Evolutionary conservation across 352 stramenopile genomes (phyloP).

Genomic region (Phytophthora brassicae): DNA sequence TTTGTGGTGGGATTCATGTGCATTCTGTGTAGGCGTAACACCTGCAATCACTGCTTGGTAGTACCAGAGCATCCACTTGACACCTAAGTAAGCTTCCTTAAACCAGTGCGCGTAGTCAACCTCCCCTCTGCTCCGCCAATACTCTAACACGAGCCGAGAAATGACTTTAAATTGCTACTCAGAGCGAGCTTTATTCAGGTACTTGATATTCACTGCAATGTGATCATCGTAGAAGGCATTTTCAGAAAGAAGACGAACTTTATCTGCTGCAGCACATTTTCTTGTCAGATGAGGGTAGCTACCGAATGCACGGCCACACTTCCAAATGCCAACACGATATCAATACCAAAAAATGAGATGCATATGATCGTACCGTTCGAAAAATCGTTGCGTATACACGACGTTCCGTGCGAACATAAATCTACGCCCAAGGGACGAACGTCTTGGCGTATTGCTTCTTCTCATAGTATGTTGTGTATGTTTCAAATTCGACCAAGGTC

Average conservation of each 20-base stretch:
- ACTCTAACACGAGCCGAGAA: neutral
- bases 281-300: conserved; percentile 14
- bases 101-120: conserved; percentile 7
- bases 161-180: conserved; percentile 1
- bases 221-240: conserved; percentile 1
- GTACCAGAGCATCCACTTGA: neutral
- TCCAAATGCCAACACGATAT: conserved; percentile 14
- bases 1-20: conserved; percentile 7
- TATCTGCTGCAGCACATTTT: conserved; percentile 9
- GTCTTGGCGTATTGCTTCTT: conserved; percentile 23
- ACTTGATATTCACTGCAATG: conserved; percentile 7
- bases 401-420: conserved; percentile 27
- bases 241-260: neutral
- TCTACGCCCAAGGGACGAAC: conserved; percentile 23
- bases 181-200: conserved; percentile 3
- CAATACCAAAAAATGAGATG: conserved; percentile 13
- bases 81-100: neutral
- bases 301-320: conserved; percentile 19
- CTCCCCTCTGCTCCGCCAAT: neutral
- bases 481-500: conserved; percentile 28
- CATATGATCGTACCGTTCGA: neutral
- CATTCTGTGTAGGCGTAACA: conserved; percentile 7
- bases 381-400: conserved; percentile 23
- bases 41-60: conserved; percentile 1
- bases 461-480: conserved; percentile 18